Evolutionary conservation across 2,329 filamentous ascomycete species (phyloP), one percentile per base, ranked within the genome.

Genomic region (Xylaria sp.): DNA sequence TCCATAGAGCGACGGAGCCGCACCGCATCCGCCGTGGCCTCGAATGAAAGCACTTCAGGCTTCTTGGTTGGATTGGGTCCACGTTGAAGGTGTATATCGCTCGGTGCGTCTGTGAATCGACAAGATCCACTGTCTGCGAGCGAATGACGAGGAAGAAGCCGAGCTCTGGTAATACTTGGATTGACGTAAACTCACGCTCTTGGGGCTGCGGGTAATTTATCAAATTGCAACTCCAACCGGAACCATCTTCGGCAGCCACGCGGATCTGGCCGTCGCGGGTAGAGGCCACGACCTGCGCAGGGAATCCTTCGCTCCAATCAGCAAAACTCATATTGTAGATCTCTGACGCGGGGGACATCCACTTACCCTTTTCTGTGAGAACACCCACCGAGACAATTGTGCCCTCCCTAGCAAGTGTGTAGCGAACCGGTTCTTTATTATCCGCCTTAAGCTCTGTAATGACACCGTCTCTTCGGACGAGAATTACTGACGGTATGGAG

Each of bases 381-480:
- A 73, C 70, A 39, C 74, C 73, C 9, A 79, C 82, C 26, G 76
- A 82, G 21, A 79, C 72, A 7, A 88, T 68, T 1, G 79, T 74
- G 48, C 76, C 81, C 22, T 76, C 77, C 41, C 65, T 62, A 63
- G 81, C 84, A 29, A 87, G 76, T 16, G 68, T 64, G 52, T 78
- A 76, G 22, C 78, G 76, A 20, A 65, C 71, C 3, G 71, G 67
- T 41, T 75, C 69, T 19, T 72, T 74, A 22, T 69, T 72, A 16
- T 77, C 78, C 16, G 81, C 71, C 44, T 77, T 75, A 9, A 88
- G 70, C 63, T 89, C 85, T 0, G 78, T 79, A 65, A 91, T 73
- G 2, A 78, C 76, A 0, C 89, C 89, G 48, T 88, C 85, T 16
- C 82, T 79, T 34, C 83, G 83, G 5, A 91, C 78, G 7, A 91